Conservation (phyloP, 1,284 basidiomycete species). For the Cryptococcus floricola region DNA sequence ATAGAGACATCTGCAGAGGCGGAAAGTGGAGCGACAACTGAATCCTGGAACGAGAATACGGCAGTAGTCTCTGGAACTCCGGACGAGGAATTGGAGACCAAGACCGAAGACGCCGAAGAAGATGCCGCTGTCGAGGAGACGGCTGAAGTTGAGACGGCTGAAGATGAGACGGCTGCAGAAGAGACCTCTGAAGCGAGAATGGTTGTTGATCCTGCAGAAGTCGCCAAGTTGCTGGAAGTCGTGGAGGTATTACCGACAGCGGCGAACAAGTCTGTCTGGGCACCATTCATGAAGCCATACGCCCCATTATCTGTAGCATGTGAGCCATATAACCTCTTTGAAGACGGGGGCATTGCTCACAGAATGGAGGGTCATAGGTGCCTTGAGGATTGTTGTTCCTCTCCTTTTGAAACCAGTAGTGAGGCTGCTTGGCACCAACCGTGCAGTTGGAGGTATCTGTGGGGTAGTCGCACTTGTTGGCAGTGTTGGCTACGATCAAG, state of each 20-base stretch:
- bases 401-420: slow-evolving; percentile 39
- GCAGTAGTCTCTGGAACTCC: background rate
- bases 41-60: background rate
- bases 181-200: background rate
- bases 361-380: slow-evolving; percentile 44
- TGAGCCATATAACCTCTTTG: background rate
- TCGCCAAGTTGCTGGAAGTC: background rate
- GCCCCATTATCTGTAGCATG: slow-evolving; percentile 36
- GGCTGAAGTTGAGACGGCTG: background rate
- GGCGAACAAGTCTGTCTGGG: slow-evolving; percentile 49
- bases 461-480: slow-evolving; percentile 41
- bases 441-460: slow-evolving; percentile 37
- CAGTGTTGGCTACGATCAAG: slow-evolving; percentile 23
- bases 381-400: slow-evolving; percentile 41
- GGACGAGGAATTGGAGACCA: background rate
- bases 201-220: background rate
- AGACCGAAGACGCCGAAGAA: background rate
- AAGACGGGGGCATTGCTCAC: slow-evolving; percentile 3
- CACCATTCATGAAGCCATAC: slow-evolving; percentile 49
- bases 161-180: background rate
- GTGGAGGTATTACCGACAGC: slow-evolving; percentile 3
- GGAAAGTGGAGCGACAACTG: background rate
- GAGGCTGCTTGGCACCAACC: slow-evolving; percentile 40
- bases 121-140: background rate
- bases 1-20: background rate